Conservation (phyloP, 1,284 basidiomycete species). For the Irpex lacteus region DNA sequence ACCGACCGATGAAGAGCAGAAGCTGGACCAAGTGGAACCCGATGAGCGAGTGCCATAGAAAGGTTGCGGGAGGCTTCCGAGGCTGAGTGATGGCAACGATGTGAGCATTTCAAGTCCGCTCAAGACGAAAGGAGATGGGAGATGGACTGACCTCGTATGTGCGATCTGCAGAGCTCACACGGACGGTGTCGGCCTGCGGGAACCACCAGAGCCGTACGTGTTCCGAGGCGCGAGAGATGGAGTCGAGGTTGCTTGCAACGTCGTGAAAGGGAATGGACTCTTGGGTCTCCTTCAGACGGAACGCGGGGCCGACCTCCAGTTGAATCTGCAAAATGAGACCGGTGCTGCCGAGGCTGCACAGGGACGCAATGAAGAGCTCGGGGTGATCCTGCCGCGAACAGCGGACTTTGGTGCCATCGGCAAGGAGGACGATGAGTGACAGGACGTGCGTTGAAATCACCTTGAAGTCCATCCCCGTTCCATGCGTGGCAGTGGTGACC, state of each 20-base stretch:
- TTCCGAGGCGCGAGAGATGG: constrained; percentile 66
- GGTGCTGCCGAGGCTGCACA: constrained; percentile 93
- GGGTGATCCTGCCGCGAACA: constrained; percentile 66
- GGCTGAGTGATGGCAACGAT: constrained; percentile 33
- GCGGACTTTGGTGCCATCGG: constrained; percentile 64
- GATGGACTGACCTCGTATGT: constrained; percentile 65
- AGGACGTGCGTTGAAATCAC: constrained; percentile 85
- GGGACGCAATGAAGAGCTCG: constrained; percentile 88
- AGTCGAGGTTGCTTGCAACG: constrained; percentile 54
- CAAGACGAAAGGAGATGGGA: constrained; percentile 7
- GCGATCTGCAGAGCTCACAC: constrained; percentile 75
- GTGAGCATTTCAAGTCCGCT: constrained; percentile 20
- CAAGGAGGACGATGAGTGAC: constrained; percentile 71
- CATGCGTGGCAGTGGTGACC: constrained; percentile 94
- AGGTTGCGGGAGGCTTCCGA: constrained; percentile 49
- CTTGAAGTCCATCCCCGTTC: constrained; percentile 79
- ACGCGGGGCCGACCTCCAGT: constrained; percentile 80
- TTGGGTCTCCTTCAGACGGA: constrained; percentile 79
- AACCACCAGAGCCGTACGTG: constrained; percentile 97
- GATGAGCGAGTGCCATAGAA: constrained; percentile 68
- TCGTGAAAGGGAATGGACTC: constrained; percentile 66
- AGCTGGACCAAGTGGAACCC: constrained; percentile 80
- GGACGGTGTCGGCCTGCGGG: constrained; percentile 74
- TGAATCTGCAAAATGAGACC: constrained; percentile 85
- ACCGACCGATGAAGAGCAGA: constrained; percentile 71